Conservation (phyloP, 2,329 filamentous ascomycete genomes). For the Apiospora marii region DNA sequence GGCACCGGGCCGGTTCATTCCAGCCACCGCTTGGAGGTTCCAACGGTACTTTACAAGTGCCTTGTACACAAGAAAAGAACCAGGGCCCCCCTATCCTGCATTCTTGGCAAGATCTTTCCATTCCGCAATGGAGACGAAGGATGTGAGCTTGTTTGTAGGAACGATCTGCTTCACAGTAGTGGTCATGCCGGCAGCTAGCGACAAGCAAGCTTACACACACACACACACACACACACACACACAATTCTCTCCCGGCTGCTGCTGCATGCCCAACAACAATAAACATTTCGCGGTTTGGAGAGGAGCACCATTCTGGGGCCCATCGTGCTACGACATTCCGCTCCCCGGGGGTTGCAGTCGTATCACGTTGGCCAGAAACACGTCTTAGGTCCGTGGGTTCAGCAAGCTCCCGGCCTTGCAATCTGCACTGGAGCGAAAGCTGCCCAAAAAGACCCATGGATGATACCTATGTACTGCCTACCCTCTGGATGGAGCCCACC, state of each 20-base stretch:
- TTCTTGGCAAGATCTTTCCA: constrained; percentile 17
- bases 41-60: background rate
- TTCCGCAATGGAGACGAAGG: background rate
- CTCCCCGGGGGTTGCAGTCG: constrained; percentile 1
- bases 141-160: constrained; percentile 14
- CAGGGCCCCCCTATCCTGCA: constrained; percentile 15
- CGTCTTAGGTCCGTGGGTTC: constrained; percentile 16
- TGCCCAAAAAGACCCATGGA: constrained; percentile 3
- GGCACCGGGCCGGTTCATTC: too few species aligned
- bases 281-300: background rate
- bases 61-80: background rate
- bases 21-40: too few species aligned
- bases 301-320: constrained; percentile 2
- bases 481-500: background rate
- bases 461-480: too few species aligned
- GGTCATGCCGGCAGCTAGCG: background rate
- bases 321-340: constrained; percentile 18
- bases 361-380: constrained; percentile 10
- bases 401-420: constrained; percentile 18
- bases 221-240: background rate
- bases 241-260: background rate
- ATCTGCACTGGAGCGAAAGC: constrained; percentile 1
- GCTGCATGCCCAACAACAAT: background rate
- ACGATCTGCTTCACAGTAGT: background rate
- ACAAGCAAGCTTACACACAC: background rate